These are phyloP conservation scores for Myxozyma mucilagina DNA, from an alignment of 805 yeast species.

Conservation along the genomic window DNA sequence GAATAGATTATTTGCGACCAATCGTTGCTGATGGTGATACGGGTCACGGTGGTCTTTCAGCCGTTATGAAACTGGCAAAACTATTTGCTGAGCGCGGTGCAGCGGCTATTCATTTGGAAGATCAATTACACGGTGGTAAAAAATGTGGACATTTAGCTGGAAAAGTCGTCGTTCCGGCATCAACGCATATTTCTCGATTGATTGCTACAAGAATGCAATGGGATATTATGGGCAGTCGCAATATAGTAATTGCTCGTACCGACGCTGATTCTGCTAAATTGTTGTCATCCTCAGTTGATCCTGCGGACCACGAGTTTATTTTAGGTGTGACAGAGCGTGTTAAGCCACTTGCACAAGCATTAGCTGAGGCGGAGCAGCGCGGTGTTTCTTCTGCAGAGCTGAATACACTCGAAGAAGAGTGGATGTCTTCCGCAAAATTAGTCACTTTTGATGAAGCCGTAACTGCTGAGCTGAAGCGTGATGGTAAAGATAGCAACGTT, in stretches of 20 bases:
- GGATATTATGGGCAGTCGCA: slow-evolving; percentile 63
- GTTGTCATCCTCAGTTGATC: slow-evolving; percentile 54
- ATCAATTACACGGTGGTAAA: slow-evolving; percentile 65
- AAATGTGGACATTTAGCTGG: slow-evolving; percentile 67
- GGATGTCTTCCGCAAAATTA: slow-evolving; percentile 49
- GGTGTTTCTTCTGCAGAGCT: slow-evolving; percentile 44
- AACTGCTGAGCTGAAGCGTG: slow-evolving; percentile 29
- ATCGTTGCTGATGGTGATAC: slow-evolving; percentile 69
- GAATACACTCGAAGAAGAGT: slow-evolving; percentile 47
- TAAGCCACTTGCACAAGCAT: slow-evolving; percentile 49
- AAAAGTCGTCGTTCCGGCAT: slow-evolving; percentile 60
- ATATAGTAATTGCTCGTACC: slow-evolving; percentile 60
- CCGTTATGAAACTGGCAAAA: slow-evolving; percentile 66
- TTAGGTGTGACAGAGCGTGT: slow-evolving; percentile 47
- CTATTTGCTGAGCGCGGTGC: slow-evolving; percentile 68
- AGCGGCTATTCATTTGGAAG: slow-evolving; percentile 65
- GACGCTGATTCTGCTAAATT: slow-evolving; percentile 59
- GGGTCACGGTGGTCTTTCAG: slow-evolving; percentile 63
- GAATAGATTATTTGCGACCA: slow-evolving; percentile 58
- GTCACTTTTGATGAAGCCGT: slow-evolving; percentile 49
- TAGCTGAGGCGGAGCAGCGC: slow-evolving; percentile 47
- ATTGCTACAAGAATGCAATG: slow-evolving; percentile 62
- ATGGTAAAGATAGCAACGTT: slow-evolving; percentile 34
- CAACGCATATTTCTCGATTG: slow-evolving; percentile 55
- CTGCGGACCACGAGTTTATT: slow-evolving; percentile 57